phyloP scores from a whole-genome alignment of 2,329 filamentous ascomycete genomes.

The Pseudomassariella vexata region DNA sequence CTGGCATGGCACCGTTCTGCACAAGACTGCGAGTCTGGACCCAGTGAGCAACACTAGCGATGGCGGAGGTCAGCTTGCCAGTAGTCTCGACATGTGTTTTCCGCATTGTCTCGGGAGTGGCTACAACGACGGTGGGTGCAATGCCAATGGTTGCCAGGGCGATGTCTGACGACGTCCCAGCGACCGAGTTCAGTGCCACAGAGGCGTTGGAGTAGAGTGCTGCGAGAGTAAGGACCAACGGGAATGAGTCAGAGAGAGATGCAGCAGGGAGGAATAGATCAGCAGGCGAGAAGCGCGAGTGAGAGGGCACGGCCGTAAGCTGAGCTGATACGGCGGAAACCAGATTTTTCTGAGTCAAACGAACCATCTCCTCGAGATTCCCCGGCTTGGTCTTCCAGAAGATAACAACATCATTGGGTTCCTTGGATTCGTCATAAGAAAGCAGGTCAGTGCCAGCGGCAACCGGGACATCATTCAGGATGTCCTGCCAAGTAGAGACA shows the following conservation, averaged over 20 bases:
- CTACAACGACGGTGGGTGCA: constrained; percentile 76
- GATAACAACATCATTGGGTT: constrained; percentile 52
- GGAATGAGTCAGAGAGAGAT: constrained; percentile 71
- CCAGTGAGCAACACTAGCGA: constrained; percentile 65
- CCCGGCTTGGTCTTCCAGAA: constrained; percentile 58
- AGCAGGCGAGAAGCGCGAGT: constrained; percentile 64
- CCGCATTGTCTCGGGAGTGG: constrained; percentile 67
- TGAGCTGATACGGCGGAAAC: constrained; percentile 79
- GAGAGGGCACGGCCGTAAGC: constrained; percentile 67
- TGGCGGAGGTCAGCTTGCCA: constrained; percentile 51
- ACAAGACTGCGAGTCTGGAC: constrained; percentile 64
- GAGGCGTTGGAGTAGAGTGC: constrained; percentile 82
- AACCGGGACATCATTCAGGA: constrained; percentile 65
- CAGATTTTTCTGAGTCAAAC: constrained; percentile 79
- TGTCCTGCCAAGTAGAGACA: constrained; percentile 89
- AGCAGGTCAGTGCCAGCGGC: constrained; percentile 60
- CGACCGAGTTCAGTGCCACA: constrained; percentile 82
- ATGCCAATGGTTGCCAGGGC: constrained; percentile 66
- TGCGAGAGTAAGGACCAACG: constrained; percentile 72
- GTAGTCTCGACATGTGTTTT: constrained; percentile 60
- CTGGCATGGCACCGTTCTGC: constrained; percentile 68
- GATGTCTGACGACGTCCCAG: constrained; percentile 67
- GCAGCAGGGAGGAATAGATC: constrained; percentile 86
- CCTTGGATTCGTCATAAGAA: constrained; percentile 46
- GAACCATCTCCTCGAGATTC: constrained; percentile 62